Conservation (phyloP, 2,329 filamentous ascomycete species). For the Epichloe scottii region DNA sequence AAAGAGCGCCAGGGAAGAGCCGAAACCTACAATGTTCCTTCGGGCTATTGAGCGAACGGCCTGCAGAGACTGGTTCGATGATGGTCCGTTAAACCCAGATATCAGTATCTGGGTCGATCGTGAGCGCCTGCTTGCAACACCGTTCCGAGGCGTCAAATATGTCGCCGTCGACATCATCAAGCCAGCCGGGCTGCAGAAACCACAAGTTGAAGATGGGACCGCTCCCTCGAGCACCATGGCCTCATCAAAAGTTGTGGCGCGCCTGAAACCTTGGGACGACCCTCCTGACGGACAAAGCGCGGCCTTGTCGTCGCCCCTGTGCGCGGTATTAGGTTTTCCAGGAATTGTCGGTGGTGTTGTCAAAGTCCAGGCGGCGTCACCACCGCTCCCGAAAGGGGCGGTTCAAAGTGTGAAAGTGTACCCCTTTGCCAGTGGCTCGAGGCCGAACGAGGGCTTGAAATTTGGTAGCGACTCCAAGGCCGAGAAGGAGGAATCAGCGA, state of each 20-base stretch:
- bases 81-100: slow-evolving; percentile 41
- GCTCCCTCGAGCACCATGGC: slow-evolving; percentile 33
- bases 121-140: slow-evolving; percentile 58
- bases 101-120: slow-evolving; percentile 77
- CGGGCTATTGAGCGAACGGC: slow-evolving; percentile 62
- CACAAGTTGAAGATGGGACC: slow-evolving; percentile 54
- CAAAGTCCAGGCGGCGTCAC: slow-evolving; percentile 71
- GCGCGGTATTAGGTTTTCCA: slow-evolving; percentile 56
- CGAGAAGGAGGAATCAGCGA: slow-evolving; percentile 64
- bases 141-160: slow-evolving; percentile 64
- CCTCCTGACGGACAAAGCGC: slow-evolving; percentile 70
- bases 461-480: slow-evolving; percentile 82
- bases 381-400: slow-evolving; percentile 53
- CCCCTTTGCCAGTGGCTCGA: slow-evolving; percentile 55
- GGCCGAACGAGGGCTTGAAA: slow-evolving; percentile 54
- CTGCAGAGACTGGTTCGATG: slow-evolving; percentile 67
- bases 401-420: slow-evolving; percentile 61
- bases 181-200: slow-evolving; percentile 63
- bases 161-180: slow-evolving; percentile 78
- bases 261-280: slow-evolving; percentile 68
- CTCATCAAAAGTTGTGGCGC: slow-evolving; percentile 56
- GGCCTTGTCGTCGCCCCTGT: slow-evolving; percentile 67
- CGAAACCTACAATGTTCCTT: slow-evolving; percentile 59
- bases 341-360: slow-evolving; percentile 76
- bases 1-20: slow-evolving; percentile 47